Base-by-base conservation (phyloP, 257 asterid species). In the Agastache rugosa region DNA sequence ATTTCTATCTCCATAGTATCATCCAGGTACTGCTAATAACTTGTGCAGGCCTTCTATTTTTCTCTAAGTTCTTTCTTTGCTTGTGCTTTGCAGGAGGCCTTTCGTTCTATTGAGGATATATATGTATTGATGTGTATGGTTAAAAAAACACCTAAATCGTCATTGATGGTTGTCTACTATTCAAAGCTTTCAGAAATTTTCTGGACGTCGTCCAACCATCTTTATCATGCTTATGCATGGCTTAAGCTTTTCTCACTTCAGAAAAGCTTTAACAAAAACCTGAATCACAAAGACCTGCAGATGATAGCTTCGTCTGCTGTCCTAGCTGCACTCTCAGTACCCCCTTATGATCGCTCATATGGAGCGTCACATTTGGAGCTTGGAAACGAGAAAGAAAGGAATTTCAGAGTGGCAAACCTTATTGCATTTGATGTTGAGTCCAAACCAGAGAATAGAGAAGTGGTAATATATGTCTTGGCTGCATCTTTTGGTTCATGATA, bases 201-300 rank as follows among this genome's bases (percentile, higher is more conserved):
- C 77, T 93, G 98, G 98, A 85, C 72, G 84, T 93, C 98, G 2
- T 88, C 96, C 68, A 90, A 77, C 73, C 87, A 91, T 81, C 96
- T 93, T 29, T 89, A 93, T 83, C 98, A 91, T 85, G 98, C 98
- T 39, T 91, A 89, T 81, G 98, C 97, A 60, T 91, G 97, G 98
- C 94, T 93, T 51, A 93, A 91, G 87, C 97, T 93, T 69, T 93
- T 88, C 88, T 79, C 93, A 22, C 90, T 90, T 75, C 97, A 91
- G 67, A 93, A 91, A 75, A 86, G 89, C 79, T 91, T 90, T 69
- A 88, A 93, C 55, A 93, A 91, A 85, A 86, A 93, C 80, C 84
- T 93, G 25, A 90, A 85, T 79, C 98, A 93, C 84, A 93, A 90
- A 80, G 98, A 93, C 79, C 75, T 93, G 84, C 97, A 91, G 84